Base-by-base conservation (phyloP, 345 rosid species). In the Populus deltoides region DNA sequence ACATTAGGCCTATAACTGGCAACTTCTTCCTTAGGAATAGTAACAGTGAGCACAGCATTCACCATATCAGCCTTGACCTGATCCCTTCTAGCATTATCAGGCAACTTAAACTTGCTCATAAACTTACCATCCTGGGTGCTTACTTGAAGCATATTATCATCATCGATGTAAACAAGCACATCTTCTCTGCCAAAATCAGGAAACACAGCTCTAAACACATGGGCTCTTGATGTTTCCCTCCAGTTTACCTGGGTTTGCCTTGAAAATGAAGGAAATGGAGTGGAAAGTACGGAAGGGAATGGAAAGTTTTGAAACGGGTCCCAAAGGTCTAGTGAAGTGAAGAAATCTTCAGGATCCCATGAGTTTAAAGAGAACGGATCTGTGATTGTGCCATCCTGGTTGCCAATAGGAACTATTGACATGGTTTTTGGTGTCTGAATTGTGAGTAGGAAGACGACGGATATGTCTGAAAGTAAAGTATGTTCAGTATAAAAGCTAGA, bases 21-120 rank as follows among this genome's bases (percentile, higher is more conserved):
- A 15, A 5, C 75, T 1, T 70, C 78, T 17, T 45, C 74, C 66
- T 75, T 82, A 11, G 85, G 81, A 70, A 82, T 24, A 3, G 41
- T 66, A 13, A 82, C 69, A 31, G 72, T 75, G 39, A 82, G 85
- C 24, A 82, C 79, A 45, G 82, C 85, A 31, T 75, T 75, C 22
- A 51, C 73, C 79, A 77, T 78, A 24, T 62, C 53, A 6, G 73
- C 79, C 22, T 36, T 51, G 20, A 78, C 20, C 33, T 36, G 67
- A 55, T 75, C 82, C 29, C 81, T 75, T 45, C 33, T 74, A 13
- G 76, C 76, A 55, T 78, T 43, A 1, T 70, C 79, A 33, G 85
- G 85, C 47, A 82, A 3, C 85, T 70, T 78, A 38, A 82, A 82
- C 73, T 25, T 70, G 70, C 79, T 82, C 85, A 71, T 45, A 27